A percentile compares a stretch with the other conserved stretches of the same genome.
Conservation (phyloP, 495 filamentous ascomycete genomes). For the Neurospora tetraspora region DNA sequence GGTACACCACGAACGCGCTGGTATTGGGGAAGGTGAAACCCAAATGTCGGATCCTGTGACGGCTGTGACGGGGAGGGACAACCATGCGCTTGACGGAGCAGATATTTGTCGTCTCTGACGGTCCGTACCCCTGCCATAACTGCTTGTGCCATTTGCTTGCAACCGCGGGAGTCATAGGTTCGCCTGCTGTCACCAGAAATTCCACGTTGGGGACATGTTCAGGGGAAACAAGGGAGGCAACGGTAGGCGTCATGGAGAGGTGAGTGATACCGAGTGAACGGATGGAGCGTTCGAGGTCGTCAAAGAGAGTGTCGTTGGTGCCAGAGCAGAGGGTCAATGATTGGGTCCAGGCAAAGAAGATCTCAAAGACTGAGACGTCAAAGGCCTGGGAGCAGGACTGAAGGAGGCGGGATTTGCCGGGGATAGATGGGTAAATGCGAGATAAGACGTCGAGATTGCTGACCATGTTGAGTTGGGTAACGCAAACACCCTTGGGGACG, state of each 20-base stretch:
- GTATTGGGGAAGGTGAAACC: constrained; percentile 60
- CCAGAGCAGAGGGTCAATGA: constrained; percentile 66
- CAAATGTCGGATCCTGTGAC: constrained; percentile 45
- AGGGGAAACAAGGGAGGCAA: constrained; percentile 57
- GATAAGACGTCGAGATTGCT: constrained; percentile 54
- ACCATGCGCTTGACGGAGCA: constrained; percentile 53
- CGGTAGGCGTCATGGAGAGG: constrained; percentile 67
- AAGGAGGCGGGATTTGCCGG: constrained; percentile 41
- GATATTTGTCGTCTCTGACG: constrained; percentile 65
- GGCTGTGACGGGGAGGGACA: constrained; percentile 25
- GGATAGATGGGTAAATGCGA: constrained; percentile 44
- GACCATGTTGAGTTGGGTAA: constrained; percentile 57
- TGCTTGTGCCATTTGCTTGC: constrained; percentile 54
- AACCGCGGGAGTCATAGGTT: constrained; percentile 57
- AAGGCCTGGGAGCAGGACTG: constrained; percentile 68
- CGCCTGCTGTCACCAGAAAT: constrained; percentile 62
- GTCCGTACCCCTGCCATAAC: constrained; percentile 65
- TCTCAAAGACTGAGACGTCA: constrained; percentile 72
- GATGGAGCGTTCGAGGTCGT: constrained; percentile 52
- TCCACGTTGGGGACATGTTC: constrained; percentile 51
- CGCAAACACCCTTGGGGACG: constrained; percentile 56
- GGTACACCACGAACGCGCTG: constrained; percentile 54
- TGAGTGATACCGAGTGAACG: constrained; percentile 54
- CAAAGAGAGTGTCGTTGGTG: constrained; percentile 52
- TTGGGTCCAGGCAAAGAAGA: constrained; percentile 65